These are phyloP conservation scores for Biscogniauxia sp. DNA, from an alignment of 2,329 filamentous ascomycete genomes.

Conservation along the genomic window DNA sequence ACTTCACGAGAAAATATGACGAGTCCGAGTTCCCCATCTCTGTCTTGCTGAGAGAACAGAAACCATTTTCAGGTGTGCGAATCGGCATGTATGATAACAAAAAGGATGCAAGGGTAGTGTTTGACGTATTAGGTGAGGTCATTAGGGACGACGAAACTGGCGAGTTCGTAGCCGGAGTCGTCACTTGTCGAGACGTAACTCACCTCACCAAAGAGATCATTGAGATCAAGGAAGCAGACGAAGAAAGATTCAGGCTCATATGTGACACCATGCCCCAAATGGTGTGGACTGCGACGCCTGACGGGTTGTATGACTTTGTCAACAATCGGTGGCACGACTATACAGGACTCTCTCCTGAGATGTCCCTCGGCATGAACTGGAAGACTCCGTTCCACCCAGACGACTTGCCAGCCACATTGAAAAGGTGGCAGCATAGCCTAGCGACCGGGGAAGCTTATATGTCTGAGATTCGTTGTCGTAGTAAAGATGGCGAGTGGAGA, in stretches of 20 bases:
- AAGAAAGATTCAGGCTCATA: slow-evolving; percentile 71
- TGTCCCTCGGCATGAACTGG: slow-evolving; percentile 64
- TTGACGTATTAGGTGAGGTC: slow-evolving; percentile 65
- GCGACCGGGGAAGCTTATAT: slow-evolving; percentile 66
- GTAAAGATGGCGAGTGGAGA: slow-evolving; percentile 66
- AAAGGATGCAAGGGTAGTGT: slow-evolving; percentile 53
- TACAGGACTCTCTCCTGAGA: slow-evolving; percentile 63
- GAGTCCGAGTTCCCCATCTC: slow-evolving; percentile 66
- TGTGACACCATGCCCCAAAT: slow-evolving; percentile 71
- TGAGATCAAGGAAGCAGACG: slow-evolving; percentile 67
- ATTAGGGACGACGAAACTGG: slow-evolving; percentile 65
- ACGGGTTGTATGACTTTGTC: slow-evolving; percentile 70
- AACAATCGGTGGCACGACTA: slow-evolving; percentile 78
- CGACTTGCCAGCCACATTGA: slow-evolving; percentile 56
- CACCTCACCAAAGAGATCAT: slow-evolving; percentile 66
- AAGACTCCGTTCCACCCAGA: slow-evolving; percentile 66
- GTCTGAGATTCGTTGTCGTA: slow-evolving; percentile 68
- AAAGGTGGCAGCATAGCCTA: slow-evolving; percentile 61
- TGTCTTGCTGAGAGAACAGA: slow-evolving; percentile 59
- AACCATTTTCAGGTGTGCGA: slow-evolving; percentile 56
- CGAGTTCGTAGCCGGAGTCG: slow-evolving; percentile 71
- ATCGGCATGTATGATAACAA: slow-evolving; percentile 61
- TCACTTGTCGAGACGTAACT: slow-evolving; percentile 72
- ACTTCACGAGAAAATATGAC: slow-evolving; percentile 59
- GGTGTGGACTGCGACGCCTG: slow-evolving; percentile 70